Percentiles rank a stretch among this genome's conserved stretches.
phyloP scores from a whole-genome alignment of 768 basidiomycete species.

The Aureoboletus auriporus region DNA sequence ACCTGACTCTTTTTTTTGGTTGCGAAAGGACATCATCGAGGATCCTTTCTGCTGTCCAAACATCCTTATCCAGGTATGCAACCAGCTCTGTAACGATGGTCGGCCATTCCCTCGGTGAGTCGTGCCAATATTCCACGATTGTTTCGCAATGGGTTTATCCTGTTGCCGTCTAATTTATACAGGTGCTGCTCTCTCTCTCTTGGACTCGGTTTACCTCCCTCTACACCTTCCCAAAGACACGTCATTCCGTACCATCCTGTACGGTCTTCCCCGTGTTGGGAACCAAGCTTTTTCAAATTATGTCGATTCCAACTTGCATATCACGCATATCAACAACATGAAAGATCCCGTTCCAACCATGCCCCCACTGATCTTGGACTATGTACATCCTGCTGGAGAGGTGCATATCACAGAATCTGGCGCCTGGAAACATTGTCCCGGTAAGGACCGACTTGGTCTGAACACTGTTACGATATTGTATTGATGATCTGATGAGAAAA shows the following conservation, averaged over 20 bases:
- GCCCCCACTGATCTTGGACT: conserved; percentile 33
- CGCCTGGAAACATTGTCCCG: conserved; percentile 53
- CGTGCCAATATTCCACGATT: neutral
- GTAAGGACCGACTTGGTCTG: conserved; percentile 13
- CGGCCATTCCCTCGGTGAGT: conserved; percentile 39
- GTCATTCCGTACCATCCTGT: conserved; percentile 25
- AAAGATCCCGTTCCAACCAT: conserved; percentile 37
- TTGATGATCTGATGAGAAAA: neutral
- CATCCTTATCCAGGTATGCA: conserved; percentile 31
- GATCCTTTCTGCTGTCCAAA: conserved; percentile 40
- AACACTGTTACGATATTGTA: neutral
- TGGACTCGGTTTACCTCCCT: conserved; percentile 36
- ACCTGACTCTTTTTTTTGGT: conserved; percentile 7
- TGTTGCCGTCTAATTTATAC: neutral
- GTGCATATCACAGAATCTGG: conserved; percentile 40
- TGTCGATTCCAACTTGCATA: conserved; percentile 39
- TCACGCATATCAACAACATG: conserved; percentile 55
- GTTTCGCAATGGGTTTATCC: too few species aligned
- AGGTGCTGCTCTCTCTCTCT: conserved; percentile 35
- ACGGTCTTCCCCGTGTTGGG: conserved; percentile 41
- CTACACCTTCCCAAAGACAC: conserved; percentile 29
- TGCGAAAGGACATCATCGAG: conserved; percentile 36
- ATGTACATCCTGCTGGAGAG: conserved; percentile 37
- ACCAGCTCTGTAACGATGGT: conserved; percentile 38
- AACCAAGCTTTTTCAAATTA: conserved; percentile 58